phyloP scores from a whole-genome alignment of 2,329 filamentous ascomycete genomes.

The Cladophialophora psammophila region DNA sequence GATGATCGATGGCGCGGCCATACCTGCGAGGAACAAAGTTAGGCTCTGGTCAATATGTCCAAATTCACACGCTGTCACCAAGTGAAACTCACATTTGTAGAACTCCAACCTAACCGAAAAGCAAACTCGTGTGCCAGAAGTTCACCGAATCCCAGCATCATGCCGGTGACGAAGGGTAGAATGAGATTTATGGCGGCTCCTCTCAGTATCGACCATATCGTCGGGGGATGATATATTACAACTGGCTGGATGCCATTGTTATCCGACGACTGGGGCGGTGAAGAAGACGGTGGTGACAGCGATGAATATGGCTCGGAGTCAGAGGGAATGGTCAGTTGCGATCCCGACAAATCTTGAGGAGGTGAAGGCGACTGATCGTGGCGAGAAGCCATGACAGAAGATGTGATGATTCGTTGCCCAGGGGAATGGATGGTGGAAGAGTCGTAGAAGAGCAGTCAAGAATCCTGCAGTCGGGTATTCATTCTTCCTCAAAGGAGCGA shows the following conservation, averaged over 20 bases:
- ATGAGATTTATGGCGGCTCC: conserved; percentile 96
- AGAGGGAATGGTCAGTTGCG: conserved; percentile 52
- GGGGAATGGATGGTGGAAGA: neutral
- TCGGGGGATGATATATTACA: conserved; percentile 88
- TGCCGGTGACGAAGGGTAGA: conserved; percentile 92
- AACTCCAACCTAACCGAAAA: conserved; percentile 90
- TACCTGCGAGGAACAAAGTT: conserved; percentile 32
- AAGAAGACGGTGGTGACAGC: conserved; percentile 46
- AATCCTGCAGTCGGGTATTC: conserved; percentile 14
- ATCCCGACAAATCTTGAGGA: conserved; percentile 40
- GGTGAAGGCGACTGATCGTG: conserved; percentile 38
- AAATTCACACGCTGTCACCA: neutral
- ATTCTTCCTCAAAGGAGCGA: conserved; percentile 25
- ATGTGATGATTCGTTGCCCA: conserved; percentile 11
- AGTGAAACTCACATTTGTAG: conserved; percentile 79
- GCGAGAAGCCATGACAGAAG: conserved; percentile 32
- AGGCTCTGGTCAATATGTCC: neutral
- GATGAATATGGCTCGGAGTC: conserved; percentile 58
- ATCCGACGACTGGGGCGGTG: conserved; percentile 48
- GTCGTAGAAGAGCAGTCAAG: conserved; percentile 22
- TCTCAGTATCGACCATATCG: conserved; percentile 81
- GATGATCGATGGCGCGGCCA: conserved; percentile 37
- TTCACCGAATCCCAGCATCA: conserved; percentile 98
- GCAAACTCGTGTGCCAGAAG: conserved; percentile 95
- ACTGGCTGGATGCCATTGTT: conserved; percentile 62